A percentile compares a stretch with the other conserved stretches of the same genome.
These are phyloP conservation scores for Cetraspora pellucida DNA, from an alignment of 192 early-diverging fungal genomes.

Conservation along the genomic window DNA sequence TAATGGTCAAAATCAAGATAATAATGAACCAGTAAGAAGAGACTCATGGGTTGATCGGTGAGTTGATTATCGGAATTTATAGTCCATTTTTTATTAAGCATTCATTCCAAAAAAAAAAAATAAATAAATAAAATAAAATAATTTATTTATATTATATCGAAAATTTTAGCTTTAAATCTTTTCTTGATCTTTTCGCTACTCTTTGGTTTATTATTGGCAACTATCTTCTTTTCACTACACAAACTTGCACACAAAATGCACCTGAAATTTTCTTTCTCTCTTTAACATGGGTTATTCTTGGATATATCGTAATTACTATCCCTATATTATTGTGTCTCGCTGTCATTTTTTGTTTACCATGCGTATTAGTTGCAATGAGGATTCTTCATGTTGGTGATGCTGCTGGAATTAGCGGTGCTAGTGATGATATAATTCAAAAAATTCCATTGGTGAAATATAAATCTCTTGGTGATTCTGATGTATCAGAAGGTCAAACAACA, in stretches of 20 bases:
- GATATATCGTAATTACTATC: conserved; percentile 67
- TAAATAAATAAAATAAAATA: background rate
- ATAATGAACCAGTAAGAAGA: conserved; percentile 17
- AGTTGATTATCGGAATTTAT: conserved; percentile 3
- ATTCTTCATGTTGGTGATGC: conserved; percentile 56
- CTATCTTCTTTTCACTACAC: conserved; percentile 63
- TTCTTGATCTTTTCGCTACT: conserved; percentile 62
- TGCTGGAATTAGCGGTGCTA: conserved; percentile 65
- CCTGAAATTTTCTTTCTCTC: conserved; percentile 63
- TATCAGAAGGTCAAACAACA: background rate
- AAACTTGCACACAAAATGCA: conserved; percentile 48
- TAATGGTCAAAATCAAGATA: conserved; percentile 14
- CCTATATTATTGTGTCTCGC: conserved; percentile 62
- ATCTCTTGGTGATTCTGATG: background rate
- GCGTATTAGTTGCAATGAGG: conserved; percentile 65
- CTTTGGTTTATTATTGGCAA: conserved; percentile 73
- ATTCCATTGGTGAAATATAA: conserved; percentile 70
- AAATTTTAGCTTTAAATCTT: conserved; percentile 56
- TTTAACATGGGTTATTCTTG: conserved; percentile 65
- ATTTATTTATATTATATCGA: conserved; percentile 14
- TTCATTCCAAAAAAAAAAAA: too few species aligned
- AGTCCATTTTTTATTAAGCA: conserved; percentile 10
- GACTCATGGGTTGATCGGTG: conserved; percentile 35
- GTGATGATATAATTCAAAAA: conserved; percentile 63
- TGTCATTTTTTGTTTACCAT: conserved; percentile 66